Evolutionary conservation across 75 land plant genomes (phyloP).

Genomic region (Sequoiadendron giganteum): DNA sequence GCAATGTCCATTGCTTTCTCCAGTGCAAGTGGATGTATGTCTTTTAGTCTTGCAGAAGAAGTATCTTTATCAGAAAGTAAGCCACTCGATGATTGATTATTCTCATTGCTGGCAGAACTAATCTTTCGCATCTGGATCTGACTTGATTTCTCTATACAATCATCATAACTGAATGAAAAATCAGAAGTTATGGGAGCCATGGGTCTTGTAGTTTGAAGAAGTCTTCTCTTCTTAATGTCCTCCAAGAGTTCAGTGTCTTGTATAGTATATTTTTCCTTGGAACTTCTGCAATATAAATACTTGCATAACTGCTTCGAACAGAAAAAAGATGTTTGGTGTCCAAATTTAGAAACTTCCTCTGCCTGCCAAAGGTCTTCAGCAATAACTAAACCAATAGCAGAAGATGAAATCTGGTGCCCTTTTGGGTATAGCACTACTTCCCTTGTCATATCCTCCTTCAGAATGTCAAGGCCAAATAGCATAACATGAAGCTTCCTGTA

Average conservation of each 20-base stretch:
- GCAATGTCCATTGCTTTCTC: conserved; percentile 44
- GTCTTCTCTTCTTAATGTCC: conserved; percentile 2
- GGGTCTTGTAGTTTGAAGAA: conserved; percentile 1
- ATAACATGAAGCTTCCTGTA: conserved; percentile 29
- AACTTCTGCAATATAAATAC: neutral
- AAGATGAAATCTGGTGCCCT: conserved; percentile 21
- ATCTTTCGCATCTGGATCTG: conserved; percentile 14
- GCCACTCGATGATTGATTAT: neutral
- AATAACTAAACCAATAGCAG: conserved; percentile 44
- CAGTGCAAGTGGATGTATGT: conserved; percentile 20
- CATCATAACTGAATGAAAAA: neutral
- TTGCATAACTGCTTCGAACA: conserved; percentile 9
- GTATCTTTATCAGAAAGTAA: neutral
- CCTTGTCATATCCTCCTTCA: conserved; percentile 21
- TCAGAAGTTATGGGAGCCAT: neutral
- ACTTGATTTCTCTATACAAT: neutral
- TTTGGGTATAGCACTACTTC: conserved; percentile 37
- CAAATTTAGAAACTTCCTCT: conserved; percentile 29
- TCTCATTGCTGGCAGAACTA: neutral
- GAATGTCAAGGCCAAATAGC: conserved; percentile 47
- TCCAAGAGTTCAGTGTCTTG: conserved; percentile 6
- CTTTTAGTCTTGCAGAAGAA: neutral
- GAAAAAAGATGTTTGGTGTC: conserved; percentile 8
- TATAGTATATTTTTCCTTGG: neutral
- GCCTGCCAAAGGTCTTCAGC: conserved; percentile 32